These are phyloP conservation scores for Colletotrichum noveboracense DNA, from an alignment of 2,329 filamentous ascomycete genomes.

Conservation along the genomic window DNA sequence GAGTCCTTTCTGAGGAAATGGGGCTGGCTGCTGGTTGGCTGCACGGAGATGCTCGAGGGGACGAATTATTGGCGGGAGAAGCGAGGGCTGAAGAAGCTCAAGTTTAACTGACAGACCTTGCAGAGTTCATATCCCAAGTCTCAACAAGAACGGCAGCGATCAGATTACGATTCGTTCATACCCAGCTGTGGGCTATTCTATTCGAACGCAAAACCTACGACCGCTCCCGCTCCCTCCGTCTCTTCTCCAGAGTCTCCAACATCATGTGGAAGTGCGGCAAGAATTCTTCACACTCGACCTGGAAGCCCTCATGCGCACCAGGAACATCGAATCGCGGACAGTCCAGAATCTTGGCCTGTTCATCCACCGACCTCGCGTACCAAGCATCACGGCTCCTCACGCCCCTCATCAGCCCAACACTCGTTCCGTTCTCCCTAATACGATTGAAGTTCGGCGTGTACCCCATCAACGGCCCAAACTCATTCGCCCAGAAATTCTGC, in stretches of 20 bases:
- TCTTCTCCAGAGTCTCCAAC: conserved; percentile 26
- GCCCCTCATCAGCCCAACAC: conserved; percentile 31
- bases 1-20: conserved; percentile 51
- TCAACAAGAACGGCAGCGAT: neutral
- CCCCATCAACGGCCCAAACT: conserved; percentile 25
- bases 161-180: neutral
- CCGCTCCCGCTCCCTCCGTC: neutral
- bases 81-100: conserved; percentile 6
- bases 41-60: conserved; percentile 38
- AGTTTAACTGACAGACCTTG: neutral
- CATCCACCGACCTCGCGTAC: conserved; percentile 29
- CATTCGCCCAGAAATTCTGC: conserved; percentile 33
- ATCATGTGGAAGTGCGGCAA: conserved; percentile 28
- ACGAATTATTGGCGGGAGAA: conserved; percentile 39
- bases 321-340: conserved; percentile 31
- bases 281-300: conserved; percentile 32
- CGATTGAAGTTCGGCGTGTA: conserved; percentile 30
- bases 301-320: conserved; percentile 35
- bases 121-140: neutral
- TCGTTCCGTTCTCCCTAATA: conserved; percentile 28
- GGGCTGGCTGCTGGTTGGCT: conserved; percentile 41
- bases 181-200: neutral
- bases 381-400: conserved; percentile 30
- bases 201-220: neutral
- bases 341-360: conserved; percentile 31